phyloP scores from a whole-genome alignment of 495 filamentous ascomycete species.

The Aspergillus asperescens region DNA sequence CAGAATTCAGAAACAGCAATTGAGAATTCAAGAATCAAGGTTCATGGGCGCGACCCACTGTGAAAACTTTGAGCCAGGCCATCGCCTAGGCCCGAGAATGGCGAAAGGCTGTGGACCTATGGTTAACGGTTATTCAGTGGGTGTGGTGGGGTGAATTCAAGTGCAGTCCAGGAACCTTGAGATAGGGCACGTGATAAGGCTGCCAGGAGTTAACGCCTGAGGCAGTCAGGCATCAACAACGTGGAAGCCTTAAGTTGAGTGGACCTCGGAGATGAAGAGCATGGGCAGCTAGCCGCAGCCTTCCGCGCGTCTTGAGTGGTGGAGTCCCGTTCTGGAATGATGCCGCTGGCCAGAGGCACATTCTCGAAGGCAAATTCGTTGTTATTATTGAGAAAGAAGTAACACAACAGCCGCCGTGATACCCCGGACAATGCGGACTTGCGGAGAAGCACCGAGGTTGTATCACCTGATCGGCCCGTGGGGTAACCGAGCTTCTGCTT shows the following conservation, averaged over 20 bases:
- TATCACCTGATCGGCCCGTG: slow-evolving; percentile 14
- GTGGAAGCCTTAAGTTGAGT: neutral
- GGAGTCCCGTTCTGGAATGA: neutral
- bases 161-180: too few relatives aligned
- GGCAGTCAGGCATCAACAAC: neutral
- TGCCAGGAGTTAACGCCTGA: neutral
- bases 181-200: too few relatives aligned
- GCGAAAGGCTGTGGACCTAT: too few relatives aligned
- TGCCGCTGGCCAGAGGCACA: neutral
- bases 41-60: neutral
- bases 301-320: neutral
- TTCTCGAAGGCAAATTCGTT: neutral
- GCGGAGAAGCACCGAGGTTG: neutral
- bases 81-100: neutral
- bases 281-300: neutral
- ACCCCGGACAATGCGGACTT: too few relatives aligned
- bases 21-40: neutral
- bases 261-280: neutral
- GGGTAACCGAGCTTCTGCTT: neutral
- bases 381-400: too few relatives aligned
- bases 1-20: neutral
- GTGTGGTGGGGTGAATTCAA: too few relatives aligned
- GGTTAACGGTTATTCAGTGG: too few relatives aligned
- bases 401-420: neutral
- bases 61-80: slow-evolving; percentile 4